Base-by-base conservation (phyloP, 371 early-diverging fungal genomes). In the Mortierella sp. region DNA sequence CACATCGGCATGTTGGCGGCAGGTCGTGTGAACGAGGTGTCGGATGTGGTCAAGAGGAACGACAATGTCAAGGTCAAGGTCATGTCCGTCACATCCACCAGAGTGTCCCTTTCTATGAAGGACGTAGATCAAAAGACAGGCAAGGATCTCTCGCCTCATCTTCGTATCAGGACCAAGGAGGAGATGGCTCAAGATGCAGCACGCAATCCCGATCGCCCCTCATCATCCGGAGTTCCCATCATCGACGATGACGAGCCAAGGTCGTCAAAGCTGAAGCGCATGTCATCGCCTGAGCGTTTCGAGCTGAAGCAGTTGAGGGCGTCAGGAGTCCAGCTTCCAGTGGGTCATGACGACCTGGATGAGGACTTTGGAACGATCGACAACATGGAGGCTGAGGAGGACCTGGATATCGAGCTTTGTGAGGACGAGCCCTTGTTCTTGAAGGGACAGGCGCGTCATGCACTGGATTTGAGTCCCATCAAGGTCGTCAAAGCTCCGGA, bases 401-500 rank as follows among this genome's bases (percentile, higher is more conserved):
- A 98, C 71, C 85, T 98, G 63, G 99, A 99, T 85, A 97, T 98
- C 71, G 99, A 99, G 90, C 91, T 99, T 37, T 87, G 93, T 37
- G 98, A 98, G 61, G 98, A 98, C 58, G 99, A 98, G 73, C 99
- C 99, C 1, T 87, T 93, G 16, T 99, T 99, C 85, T 87, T 99
- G 82, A 91, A 91, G 68, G 99, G 99, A 4, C 99, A 98, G 76
- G 96, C 97, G 0, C 90, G 91, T 45, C 91, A 93, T 64, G 91
- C 95, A 0, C 80, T 98, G 26, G 93, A 97, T 69, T 89, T 99
- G 22, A 94, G 95, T 84, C 99, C 99, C 37, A 93, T 99, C 79
- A 98, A 98, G 79, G 95, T 99, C 16, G 97, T 98, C 61, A 98
- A 98, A 85, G 96, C 96, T 37, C 99, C 99, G 13, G 99, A 98